Evolutionary conservation across 1,139 yeast species (phyloP).

Genomic region (Kurtzmaniella quercitrusa): DNA sequence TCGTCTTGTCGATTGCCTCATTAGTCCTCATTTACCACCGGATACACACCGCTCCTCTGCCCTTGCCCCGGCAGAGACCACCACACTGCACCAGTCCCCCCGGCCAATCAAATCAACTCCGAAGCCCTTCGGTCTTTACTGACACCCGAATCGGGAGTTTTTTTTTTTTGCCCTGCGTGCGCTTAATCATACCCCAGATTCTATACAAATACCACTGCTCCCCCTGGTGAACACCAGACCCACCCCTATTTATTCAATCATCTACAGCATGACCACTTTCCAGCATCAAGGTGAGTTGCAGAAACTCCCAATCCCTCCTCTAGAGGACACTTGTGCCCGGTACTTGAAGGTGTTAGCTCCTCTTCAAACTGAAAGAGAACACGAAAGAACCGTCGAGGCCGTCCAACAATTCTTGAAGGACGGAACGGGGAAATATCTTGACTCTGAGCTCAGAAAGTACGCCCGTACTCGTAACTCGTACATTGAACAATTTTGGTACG

Average conservation of each 20-base stretch:
- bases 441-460: slow-evolving; percentile 59
- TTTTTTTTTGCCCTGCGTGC: background rate
- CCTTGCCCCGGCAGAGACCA: background rate
- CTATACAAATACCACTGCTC: background rate
- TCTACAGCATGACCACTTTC: slow-evolving; percentile 34
- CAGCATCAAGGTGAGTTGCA: slow-evolving; percentile 52
- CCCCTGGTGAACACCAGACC: no score
- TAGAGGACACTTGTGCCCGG: slow-evolving; percentile 57
- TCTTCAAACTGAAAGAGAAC: slow-evolving; percentile 69
- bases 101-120: slow-evolving; percentile 3
- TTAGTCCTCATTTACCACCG: no score
- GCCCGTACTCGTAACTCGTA: slow-evolving; percentile 65
- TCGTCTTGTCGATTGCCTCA: no score
- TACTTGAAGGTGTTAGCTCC: slow-evolving; percentile 70
- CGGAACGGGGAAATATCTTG: slow-evolving; percentile 58
- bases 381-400: slow-evolving; percentile 54
- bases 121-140: slow-evolving; percentile 2
- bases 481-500: slow-evolving; percentile 93
- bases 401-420: slow-evolving; percentile 54
- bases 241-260: background rate
- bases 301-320: slow-evolving; percentile 75
- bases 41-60: background rate
- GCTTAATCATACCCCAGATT: slow-evolving; percentile 3
- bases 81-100: background rate
- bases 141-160: background rate